Base-by-base conservation (phyloP, 2,329 filamentous ascomycete species). In the Fonsecaea monophora region DNA sequence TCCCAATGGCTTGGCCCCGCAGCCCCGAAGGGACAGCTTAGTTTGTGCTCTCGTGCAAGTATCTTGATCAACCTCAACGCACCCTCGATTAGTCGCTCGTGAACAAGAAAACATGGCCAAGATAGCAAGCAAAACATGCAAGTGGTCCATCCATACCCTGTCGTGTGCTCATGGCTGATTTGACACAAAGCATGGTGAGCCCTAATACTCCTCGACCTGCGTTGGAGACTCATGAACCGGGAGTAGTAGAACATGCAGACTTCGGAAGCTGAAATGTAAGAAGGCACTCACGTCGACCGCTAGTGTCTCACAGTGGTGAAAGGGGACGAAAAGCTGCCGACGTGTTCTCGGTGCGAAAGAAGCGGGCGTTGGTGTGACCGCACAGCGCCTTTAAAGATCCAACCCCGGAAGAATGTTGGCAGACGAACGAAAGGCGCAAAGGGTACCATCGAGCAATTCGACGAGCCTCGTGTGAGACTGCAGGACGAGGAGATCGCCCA, bases 281-380 rank as follows among this genome's bases (percentile, higher is more conserved):
- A 30, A 30, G 35, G 4, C 12, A 15, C 38, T 35, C 9, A 9
- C 48, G 15, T 12, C 21, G 12, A 42, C 13, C 2, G 13, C 18
- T 37, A 37, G 18, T 38, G 8, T 42, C 50, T 62, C 5, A 35
- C 50, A 42, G 13, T 18, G 34, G 48, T 37, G 37, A 78, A 88
- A 60, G 87, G 92, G 73, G 42, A 68, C 40, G 62, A 65, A 21
- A 54, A 35, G 9, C 32, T 65, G 58, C 62, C 66, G 4, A 50
- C 64, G n/a, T 68, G 62, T 42, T 48, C 34, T 7, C 58, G 63
- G 7, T 68, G 66, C 50, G 66, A 63, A 50, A 42, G 59, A 30
- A 38, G 40, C 13, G 60, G 60, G 5, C 62, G 57, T 12, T 66
- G 48, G 45, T 68, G 66, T 45, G 66, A 68, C 38, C 56, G 53